Base-by-base conservation (phyloP, 352 stramenopile species). In the Pythium phragmiticola region DNA sequence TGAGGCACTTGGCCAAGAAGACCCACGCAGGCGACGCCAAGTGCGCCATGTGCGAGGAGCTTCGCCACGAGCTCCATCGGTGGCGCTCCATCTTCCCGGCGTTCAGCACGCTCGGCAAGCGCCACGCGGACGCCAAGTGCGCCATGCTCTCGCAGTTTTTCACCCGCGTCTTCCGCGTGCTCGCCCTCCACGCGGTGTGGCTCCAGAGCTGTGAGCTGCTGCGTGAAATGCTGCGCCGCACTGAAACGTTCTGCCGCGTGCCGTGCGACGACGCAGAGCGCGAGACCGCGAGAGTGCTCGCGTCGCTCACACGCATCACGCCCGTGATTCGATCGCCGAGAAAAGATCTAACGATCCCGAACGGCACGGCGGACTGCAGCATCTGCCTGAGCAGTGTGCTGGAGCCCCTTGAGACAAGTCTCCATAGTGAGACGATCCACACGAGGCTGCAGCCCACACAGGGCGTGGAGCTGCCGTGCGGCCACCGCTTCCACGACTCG, bases 401-500 rank as follows among this genome's bases (percentile, higher is more conserved):
- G 6, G 53, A 63, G 33, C 53, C 53, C 1, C 34, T 17, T 3
- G 46, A 62, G 33, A 49, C 49, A 16, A 42, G 39, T 23, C 34
- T 39, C 26, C 26, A 30, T 12, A 39, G 11, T 39, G 7, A 14
- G 34, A 39, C 34, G 7, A 46, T 19, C 5, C 17, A 9, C 13
- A 46, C 39, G n/a, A 47, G 28, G 16, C 36, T 28, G 23, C 61
- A 60, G 47, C 62, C 28, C 12, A 57, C 57, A 4, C 47, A 53
- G 23, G 70, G 46, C n/a, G 72, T 87, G 33, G 72, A 74, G 45
- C 63, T 92, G 7, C 47, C 63, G 14, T 92, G 83, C 55, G 83
- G 83, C 50, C 83, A 92, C 57, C 67, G 66, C n/a, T 92, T 90
- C 70, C 83, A 92, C 54, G 83, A 92, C 59, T 77, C 79, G 21